A percentile compares a stretch with the other conserved stretches of the same genome.
phyloP scores from a whole-genome alignment of 1,284 basidiomycete species.

The Ustilago bromivora region DNA sequence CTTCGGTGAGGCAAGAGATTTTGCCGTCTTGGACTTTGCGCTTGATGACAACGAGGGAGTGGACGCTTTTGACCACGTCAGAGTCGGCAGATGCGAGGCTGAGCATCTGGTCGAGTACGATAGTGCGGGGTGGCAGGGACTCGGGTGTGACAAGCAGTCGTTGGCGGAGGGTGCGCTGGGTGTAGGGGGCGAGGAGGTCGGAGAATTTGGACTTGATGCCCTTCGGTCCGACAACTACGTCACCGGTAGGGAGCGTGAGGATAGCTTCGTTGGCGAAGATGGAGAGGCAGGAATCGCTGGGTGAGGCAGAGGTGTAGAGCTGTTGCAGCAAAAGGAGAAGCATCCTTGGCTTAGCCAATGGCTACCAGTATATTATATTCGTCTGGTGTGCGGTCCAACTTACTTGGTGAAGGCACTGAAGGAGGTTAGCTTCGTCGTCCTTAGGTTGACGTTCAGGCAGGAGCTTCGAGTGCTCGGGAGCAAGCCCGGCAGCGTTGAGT shows the following conservation, averaged over 20 bases:
- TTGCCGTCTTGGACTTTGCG: constrained; percentile 61
- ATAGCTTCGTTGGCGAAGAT: constrained; percentile 64
- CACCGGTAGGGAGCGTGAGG: constrained; percentile 62
- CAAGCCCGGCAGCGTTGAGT: constrained; percentile 68
- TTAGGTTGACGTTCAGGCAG: constrained; percentile 62
- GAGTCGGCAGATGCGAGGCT: constrained; percentile 35
- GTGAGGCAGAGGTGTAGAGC: constrained; percentile 52
- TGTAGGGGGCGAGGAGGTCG: constrained; percentile 41
- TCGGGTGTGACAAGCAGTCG: constrained; percentile 65
- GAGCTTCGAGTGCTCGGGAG: constrained; percentile 66
- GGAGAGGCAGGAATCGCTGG: constrained; percentile 34
- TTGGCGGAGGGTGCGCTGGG: constrained; percentile 44
- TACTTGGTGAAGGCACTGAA: constrained; percentile 55
- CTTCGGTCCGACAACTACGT: constrained; percentile 60
- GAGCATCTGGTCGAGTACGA: constrained; percentile 62
- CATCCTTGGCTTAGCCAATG: constrained; percentile 3
- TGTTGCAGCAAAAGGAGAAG: constrained; percentile 12
- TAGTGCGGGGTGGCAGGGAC: constrained; percentile 61
- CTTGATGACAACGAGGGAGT: constrained; percentile 66
- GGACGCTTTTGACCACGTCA: constrained; percentile 36
- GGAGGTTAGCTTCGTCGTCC: constrained; percentile 57
- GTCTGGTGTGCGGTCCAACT: constrained; percentile 4
- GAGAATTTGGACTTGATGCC: constrained; percentile 46
- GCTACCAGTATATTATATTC: neutral
- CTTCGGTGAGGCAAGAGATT: constrained; percentile 61